Conservation (phyloP, 768 basidiomycete genomes). For the Boletus bicolor region DNA sequence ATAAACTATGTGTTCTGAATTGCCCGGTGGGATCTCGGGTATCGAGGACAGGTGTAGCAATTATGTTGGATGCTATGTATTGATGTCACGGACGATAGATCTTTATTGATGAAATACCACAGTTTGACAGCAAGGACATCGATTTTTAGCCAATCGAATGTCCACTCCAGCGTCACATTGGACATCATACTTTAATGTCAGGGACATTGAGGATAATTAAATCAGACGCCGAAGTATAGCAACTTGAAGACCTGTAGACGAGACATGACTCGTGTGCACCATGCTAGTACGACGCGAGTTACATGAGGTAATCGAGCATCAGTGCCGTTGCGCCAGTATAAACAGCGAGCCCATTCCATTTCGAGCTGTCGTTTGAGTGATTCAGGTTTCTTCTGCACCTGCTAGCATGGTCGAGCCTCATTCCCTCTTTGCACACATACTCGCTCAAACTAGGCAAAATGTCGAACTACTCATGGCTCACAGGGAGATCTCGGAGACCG, state of each 20-base stretch:
- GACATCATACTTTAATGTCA: too few relatives aligned
- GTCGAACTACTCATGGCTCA: slow-evolving; percentile 44
- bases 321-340: slow-evolving; percentile 5
- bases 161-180: too few relatives aligned
- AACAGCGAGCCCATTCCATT: slow-evolving; percentile 6
- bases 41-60: too few relatives aligned
- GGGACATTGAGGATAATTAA: too few relatives aligned
- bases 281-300: not conserved
- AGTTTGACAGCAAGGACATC: too few relatives aligned
- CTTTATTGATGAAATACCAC: too few relatives aligned
- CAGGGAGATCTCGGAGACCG: slow-evolving; percentile 38
- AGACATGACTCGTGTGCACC: not conserved
- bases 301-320: slow-evolving; percentile 25
- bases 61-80: too few relatives aligned
- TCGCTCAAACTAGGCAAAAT: slow-evolving; percentile 47
- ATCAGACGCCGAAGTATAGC: too few relatives aligned
- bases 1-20: too few relatives aligned
- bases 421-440: slow-evolving; percentile 34
- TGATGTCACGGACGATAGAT: too few relatives aligned
- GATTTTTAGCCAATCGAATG: too few relatives aligned
- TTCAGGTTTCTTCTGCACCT: not conserved
- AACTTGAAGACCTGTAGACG: not conserved
- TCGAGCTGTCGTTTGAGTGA: not conserved
- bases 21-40: too few relatives aligned
- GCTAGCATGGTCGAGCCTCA: slow-evolving; percentile 25